phyloP scores from a whole-genome alignment of 768 basidiomycete species.

The Stropharia rugosoannulata region DNA sequence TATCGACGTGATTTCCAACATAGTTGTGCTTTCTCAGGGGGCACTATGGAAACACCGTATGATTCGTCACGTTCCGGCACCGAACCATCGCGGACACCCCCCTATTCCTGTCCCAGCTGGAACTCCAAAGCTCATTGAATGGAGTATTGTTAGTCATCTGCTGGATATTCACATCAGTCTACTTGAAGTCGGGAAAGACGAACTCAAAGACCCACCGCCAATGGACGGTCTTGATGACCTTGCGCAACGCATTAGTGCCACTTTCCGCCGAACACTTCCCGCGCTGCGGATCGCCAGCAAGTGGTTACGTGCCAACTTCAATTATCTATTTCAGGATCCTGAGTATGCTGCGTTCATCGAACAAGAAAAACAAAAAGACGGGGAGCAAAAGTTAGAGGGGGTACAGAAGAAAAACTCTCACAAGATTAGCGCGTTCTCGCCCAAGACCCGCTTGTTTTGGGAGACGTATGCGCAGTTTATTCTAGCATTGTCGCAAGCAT shows the following conservation, averaged over 20 bases:
- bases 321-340: constrained; percentile 55
- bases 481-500: constrained; percentile 56
- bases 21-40: constrained; percentile 72
- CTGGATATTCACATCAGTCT: constrained; percentile 63
- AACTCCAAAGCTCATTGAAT: constrained; percentile 49
- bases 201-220: constrained; percentile 57
- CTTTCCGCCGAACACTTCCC: constrained; percentile 82
- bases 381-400: constrained; percentile 22
- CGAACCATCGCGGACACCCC: constrained; percentile 24
- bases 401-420: constrained; percentile 27
- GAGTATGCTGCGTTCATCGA: constrained; percentile 29
- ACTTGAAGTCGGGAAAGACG: constrained; percentile 60
- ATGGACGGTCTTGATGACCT: constrained; percentile 60
- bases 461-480: constrained; percentile 64
- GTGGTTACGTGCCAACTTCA: constrained; percentile 81
- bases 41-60: constrained; percentile 85
- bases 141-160: constrained; percentile 65
- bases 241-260: constrained; percentile 82
- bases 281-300: constrained; percentile 85
- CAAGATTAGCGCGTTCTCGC: constrained; percentile 35
- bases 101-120: constrained; percentile 25
- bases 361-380: constrained; percentile 23
- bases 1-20: constrained; percentile 73
- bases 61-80: constrained; percentile 47
- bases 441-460: constrained; percentile 65